phyloP scores from a whole-genome alignment of 1,284 basidiomycete species.

The Stygiomarasmius scandens region DNA sequence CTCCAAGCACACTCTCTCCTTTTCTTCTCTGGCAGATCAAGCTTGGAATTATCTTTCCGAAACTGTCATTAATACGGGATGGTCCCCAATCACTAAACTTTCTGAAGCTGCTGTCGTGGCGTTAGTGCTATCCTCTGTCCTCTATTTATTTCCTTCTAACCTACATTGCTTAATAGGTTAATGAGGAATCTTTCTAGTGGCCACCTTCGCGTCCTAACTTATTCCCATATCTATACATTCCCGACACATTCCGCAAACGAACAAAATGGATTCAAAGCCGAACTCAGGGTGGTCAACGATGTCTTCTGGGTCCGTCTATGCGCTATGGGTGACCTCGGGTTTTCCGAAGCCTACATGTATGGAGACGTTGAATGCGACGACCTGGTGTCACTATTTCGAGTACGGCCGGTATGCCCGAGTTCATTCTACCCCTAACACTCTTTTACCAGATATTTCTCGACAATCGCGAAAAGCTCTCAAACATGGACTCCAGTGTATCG shows the following conservation, averaged over 20 bases:
- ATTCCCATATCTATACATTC: slow-evolving; percentile 49
- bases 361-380: slow-evolving; percentile 72
- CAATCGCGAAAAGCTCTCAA: slow-evolving; percentile 56
- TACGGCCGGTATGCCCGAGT: slow-evolving; percentile 26
- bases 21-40: slow-evolving; percentile 42
- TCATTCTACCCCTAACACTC: not conserved
- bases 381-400: slow-evolving; percentile 63
- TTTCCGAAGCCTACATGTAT: slow-evolving; percentile 77
- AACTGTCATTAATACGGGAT: slow-evolving; percentile 37
- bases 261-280: slow-evolving; percentile 36
- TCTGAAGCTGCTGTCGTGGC: slow-evolving; percentile 49
- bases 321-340: slow-evolving; percentile 68
- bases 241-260: slow-evolving; percentile 30
- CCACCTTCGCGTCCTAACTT: slow-evolving; percentile 48
- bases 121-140: slow-evolving; percentile 31
- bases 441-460: slow-evolving; percentile 63
- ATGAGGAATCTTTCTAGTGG: slow-evolving; percentile 53
- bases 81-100: slow-evolving; percentile 42
- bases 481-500: slow-evolving; percentile 48
- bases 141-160: slow-evolving; percentile 5
- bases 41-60: slow-evolving; percentile 41
- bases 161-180: slow-evolving; percentile 32
- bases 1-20: slow-evolving; percentile 44
- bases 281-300: slow-evolving; percentile 61
- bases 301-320: slow-evolving; percentile 70